A percentile compares a stretch with the other conserved stretches of the same genome.
Evolutionary conservation across 2,329 filamentous ascomycete species (phyloP).

Genomic region (Paramyrothecium sp.): DNA sequence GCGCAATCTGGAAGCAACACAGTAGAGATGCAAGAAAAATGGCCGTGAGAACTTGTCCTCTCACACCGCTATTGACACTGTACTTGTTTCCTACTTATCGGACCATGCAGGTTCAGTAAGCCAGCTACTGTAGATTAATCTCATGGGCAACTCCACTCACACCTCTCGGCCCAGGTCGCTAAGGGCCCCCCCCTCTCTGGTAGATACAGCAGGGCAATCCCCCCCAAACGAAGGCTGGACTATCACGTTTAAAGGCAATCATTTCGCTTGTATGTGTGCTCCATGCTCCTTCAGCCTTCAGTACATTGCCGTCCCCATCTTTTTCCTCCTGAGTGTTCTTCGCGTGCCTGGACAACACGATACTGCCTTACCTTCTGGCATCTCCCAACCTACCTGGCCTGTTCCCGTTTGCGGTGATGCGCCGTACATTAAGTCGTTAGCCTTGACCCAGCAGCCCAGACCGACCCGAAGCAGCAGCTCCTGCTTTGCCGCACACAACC

Average conservation of each 20-base stretch:
- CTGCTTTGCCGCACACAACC: slow-evolving; percentile 6
- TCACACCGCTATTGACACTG: neutral
- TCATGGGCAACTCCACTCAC: slow-evolving; percentile 39
- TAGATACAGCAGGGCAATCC: neutral
- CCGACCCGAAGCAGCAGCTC: neutral
- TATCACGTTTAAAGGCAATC: slow-evolving; percentile 45
- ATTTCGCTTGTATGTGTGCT: slow-evolving; percentile 48
- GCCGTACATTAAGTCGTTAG: neutral
- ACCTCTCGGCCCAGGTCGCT: slow-evolving; percentile 22
- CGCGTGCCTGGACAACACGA: slow-evolving; percentile 25
- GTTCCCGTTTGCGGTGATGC: slow-evolving; percentile 4
- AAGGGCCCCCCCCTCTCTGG: too few species aligned
- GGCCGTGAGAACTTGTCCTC: too few species aligned
- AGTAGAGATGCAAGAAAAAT: too few species aligned
- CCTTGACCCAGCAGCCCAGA: neutral
- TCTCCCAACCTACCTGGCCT: neutral
- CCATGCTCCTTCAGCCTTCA: slow-evolving; percentile 45
- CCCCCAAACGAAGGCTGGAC: slow-evolving; percentile 15
- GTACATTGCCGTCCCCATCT: slow-evolving; percentile 30
- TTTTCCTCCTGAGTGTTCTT: slow-evolving; percentile 21
- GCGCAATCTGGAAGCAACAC: fast-evolving
- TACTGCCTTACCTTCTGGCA: neutral
- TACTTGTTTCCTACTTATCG: slow-evolving; percentile 24
- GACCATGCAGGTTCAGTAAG: slow-evolving; percentile 15
- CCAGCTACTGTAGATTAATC: slow-evolving; percentile 29